Conservation (phyloP, 768 basidiomycete genomes). For the Collybia mongolica region DNA sequence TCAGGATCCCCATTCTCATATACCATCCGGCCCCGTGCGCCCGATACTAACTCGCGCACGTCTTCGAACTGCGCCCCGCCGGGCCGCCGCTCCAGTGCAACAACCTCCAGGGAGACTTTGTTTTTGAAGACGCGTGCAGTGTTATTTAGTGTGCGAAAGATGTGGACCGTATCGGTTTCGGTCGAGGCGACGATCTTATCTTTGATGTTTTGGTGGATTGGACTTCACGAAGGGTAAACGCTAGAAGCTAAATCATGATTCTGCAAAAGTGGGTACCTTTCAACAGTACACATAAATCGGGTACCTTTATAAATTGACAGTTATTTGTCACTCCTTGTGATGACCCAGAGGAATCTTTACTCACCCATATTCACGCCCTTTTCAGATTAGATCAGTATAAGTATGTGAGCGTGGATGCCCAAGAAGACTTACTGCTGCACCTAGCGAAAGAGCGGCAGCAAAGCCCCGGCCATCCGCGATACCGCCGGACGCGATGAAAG, state of each 20-base stretch:
- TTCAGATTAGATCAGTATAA: background rate
- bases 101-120: constrained; percentile 79
- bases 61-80: constrained; percentile 91
- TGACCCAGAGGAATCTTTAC: background rate
- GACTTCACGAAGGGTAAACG: constrained; percentile 34
- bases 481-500: constrained; percentile 90
- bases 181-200: constrained; percentile 81
- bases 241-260: background rate
- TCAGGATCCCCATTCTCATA: constrained; percentile 86
- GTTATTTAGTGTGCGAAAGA: constrained; percentile 85
- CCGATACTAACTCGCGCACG: constrained; percentile 72
- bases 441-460: constrained; percentile 77
- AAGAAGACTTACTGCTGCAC: constrained; percentile 61
- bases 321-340: background rate
- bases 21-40: constrained; percentile 65
- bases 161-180: constrained; percentile 85
- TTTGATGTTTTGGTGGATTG: constrained; percentile 90
- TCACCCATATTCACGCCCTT: constrained; percentile 85
- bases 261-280: constrained; percentile 49
- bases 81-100: constrained; percentile 75
- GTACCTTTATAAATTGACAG: constrained; percentile 44
- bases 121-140: constrained; percentile 89
- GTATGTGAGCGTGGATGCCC: background rate
- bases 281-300: constrained; percentile 90
- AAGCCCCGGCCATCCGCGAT: constrained; percentile 85